These are phyloP conservation scores for Amaranthus tricolor DNA, from an alignment of 179 eudicot species.

Conservation along the genomic window DNA sequence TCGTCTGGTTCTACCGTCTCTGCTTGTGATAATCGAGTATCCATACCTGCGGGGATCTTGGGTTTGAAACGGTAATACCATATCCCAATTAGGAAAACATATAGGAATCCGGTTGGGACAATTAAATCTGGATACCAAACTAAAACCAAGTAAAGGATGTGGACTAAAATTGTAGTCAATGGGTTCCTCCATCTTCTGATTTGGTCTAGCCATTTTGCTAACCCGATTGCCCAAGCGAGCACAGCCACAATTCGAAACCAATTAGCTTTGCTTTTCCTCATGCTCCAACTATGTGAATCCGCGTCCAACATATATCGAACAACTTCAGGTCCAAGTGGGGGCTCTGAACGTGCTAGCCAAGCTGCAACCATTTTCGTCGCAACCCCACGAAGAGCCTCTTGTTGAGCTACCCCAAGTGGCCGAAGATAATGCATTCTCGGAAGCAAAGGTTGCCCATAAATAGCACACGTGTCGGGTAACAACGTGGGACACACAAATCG, in stretches of 20 bases:
- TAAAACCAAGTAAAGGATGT: constrained; percentile 72
- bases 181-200: constrained; percentile 84
- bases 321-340: constrained; percentile 83
- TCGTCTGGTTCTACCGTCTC: constrained; percentile 78
- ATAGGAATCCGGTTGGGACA: constrained; percentile 82
- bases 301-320: constrained; percentile 85
- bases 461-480: constrained; percentile 71
- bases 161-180: constrained; percentile 75
- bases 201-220: constrained; percentile 82
- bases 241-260: constrained; percentile 90
- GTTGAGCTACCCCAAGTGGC: constrained; percentile 89
- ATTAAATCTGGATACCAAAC: constrained; percentile 94
- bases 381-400: constrained; percentile 75
- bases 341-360: constrained; percentile 84
- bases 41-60: constrained; percentile 89
- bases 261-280: constrained; percentile 90
- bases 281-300: constrained; percentile 89
- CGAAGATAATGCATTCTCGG: constrained; percentile 90
- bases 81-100: constrained; percentile 71
- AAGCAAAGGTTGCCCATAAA: constrained; percentile 80
- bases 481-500: constrained; percentile 77
- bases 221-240: constrained; percentile 81
- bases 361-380: constrained; percentile 89
- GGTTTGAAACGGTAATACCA: constrained; percentile 93
- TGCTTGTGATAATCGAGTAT: constrained; percentile 69